Conservation (phyloP, 352 stramenopile genomes). For the Globisporangium spiculum region DNA sequence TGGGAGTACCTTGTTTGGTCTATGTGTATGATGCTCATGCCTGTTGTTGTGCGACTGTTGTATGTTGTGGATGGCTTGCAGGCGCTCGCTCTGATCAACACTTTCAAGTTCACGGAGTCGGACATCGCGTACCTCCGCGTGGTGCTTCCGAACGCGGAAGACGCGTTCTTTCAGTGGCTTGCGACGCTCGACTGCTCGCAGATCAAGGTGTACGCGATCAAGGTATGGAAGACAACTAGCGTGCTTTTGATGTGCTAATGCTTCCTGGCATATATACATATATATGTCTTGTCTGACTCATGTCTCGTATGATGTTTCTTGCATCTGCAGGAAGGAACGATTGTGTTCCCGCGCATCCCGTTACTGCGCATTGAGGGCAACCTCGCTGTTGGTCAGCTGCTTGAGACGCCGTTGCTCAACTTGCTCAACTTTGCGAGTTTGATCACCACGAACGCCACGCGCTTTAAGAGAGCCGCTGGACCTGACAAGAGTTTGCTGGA, state of each 20-base stretch:
- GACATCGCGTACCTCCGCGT: conserved; percentile 95
- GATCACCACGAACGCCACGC: conserved; percentile 97
- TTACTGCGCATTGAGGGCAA: conserved; percentile 93
- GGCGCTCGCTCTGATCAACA: conserved; percentile 90
- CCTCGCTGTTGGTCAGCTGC: conserved; percentile 93
- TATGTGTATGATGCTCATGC: not conserved
- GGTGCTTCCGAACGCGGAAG: conserved; percentile 87
- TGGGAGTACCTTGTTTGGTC: not conserved
- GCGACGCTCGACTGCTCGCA: conserved; percentile 89
- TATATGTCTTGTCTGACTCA: conserved; percentile 1
- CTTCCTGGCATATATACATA: not conserved
- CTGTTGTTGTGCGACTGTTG: not conserved
- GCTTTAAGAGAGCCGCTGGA: conserved; percentile 94
- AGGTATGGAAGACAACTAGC: conserved; percentile 23
- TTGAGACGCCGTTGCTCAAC: conserved; percentile 98
- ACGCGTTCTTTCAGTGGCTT: conserved; percentile 96
- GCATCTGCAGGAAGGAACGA: conserved; percentile 85
- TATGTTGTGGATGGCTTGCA: not conserved
- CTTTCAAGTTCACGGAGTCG: conserved; percentile 91
- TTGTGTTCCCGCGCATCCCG: conserved; percentile 96
- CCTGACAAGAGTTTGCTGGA: conserved; percentile 87
- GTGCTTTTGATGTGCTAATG: not conserved
- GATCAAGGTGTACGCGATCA: conserved; percentile 93
- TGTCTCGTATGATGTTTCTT: not conserved
- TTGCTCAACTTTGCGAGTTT: conserved; percentile 98